Evolutionary conservation across 768 basidiomycete genomes (phyloP).

Genomic region (Dentipellis fragilis): DNA sequence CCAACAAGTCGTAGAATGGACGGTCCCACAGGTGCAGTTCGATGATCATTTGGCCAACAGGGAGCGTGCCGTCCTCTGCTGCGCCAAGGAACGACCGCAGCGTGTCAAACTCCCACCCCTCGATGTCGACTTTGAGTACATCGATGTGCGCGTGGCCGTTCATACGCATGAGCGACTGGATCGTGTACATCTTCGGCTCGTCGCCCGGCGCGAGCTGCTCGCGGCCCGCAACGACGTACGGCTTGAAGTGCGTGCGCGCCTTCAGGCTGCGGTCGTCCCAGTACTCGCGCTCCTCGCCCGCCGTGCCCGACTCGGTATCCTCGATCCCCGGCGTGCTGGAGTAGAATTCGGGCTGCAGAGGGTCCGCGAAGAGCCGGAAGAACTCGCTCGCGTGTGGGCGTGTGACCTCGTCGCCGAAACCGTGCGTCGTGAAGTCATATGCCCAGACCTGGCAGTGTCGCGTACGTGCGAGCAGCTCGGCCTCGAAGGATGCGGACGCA

Average conservation of each 20-base stretch:
- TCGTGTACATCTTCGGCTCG: constrained; percentile 30
- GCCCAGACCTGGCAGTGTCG: constrained; percentile 47
- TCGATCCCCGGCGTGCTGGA: neutral
- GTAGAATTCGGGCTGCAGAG: constrained; percentile 6
- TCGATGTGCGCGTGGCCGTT: constrained; percentile 35
- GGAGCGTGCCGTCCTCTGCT: constrained; percentile 26
- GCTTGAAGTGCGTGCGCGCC: constrained; percentile 31
- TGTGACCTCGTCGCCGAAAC: constrained; percentile 10
- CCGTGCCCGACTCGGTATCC: neutral
- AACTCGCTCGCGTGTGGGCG: constrained; percentile 10
- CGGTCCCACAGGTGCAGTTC: constrained; percentile 30
- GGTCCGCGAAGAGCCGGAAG: constrained; percentile 14
- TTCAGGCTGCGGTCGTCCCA: constrained; percentile 17
- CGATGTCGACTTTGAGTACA: constrained; percentile 37
- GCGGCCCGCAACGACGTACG: constrained; percentile 27
- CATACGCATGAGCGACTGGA: constrained; percentile 32
- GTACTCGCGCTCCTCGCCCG: constrained; percentile 23
- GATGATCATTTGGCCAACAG: constrained; percentile 37
- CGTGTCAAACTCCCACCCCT: constrained; percentile 38
- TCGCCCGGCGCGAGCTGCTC: constrained; percentile 25
- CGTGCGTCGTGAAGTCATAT: constrained; percentile 30
- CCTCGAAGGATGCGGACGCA: constrained; percentile 56
- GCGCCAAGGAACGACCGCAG: constrained; percentile 30
- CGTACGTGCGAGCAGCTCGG: constrained; percentile 39
- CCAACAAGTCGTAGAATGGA: constrained; percentile 18